Percentiles rank a stretch among this genome's conserved stretches.
phyloP scores from a whole-genome alignment of 257 asterid species.

The Solanum lignicaule region DNA sequence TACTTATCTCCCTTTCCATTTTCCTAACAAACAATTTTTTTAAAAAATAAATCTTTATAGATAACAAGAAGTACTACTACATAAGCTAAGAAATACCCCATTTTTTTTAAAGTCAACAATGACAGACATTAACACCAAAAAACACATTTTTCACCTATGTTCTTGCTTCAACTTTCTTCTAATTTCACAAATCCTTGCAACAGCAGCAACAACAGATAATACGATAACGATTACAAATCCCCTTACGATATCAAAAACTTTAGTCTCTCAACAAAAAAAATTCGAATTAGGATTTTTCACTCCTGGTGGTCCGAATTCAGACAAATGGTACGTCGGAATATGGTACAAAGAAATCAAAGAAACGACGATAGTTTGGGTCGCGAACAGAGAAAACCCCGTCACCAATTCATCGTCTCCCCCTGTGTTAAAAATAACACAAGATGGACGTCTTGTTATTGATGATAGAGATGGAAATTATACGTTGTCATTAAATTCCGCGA shows the following conservation, averaged over 20 bases:
- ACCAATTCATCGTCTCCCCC: background rate
- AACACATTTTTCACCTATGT: background rate
- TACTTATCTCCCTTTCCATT: background rate
- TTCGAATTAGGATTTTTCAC: conserved; percentile 15
- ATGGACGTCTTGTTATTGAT: conserved; percentile 6
- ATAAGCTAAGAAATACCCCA: background rate
- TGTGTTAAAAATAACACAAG: conserved; percentile 1
- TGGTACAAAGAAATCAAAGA: conserved; percentile 7
- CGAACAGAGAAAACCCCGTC: background rate
- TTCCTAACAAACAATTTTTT: background rate
- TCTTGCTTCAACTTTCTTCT: background rate
- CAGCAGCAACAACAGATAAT: background rate
- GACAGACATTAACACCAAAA: background rate
- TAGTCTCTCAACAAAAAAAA: conserved; percentile 1
- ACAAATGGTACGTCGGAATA: conserved; percentile 13
- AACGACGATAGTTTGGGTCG: conserved; percentile 16
- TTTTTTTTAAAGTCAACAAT: background rate
- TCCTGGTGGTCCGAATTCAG: conserved; percentile 5
- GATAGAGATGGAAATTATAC: background rate
- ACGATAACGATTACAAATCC: conserved; percentile 13
- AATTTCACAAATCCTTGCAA: background rate
- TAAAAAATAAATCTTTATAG: background rate
- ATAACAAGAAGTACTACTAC: background rate
- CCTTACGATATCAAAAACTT: conserved; percentile 4
- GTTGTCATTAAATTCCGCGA: background rate